phyloP scores from a whole-genome alignment of 345 rosid species.

The Eucalyptus polybractea region DNA sequence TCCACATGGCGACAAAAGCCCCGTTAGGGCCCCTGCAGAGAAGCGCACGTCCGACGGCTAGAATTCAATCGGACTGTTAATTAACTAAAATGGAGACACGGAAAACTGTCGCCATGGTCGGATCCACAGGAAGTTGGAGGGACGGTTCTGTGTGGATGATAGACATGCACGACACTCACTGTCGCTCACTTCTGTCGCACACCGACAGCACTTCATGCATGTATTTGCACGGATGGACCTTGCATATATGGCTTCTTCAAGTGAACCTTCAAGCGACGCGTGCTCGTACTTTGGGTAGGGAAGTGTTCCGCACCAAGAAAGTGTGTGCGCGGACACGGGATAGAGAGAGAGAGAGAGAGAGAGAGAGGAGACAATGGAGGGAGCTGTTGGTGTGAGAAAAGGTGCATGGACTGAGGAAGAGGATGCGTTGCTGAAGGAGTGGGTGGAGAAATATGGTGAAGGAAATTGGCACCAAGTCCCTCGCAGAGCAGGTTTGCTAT shows the following conservation, averaged over 20 bases:
- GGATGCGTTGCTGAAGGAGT: slow-evolving; percentile 20
- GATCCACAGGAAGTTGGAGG: not conserved
- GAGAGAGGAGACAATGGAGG: not conserved
- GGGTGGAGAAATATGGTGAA: slow-evolving; percentile 23
- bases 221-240: not conserved
- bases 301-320: not conserved
- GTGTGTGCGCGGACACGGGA: not conserved
- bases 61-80: not conserved
- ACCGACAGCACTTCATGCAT: not conserved
- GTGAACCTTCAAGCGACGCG: not conserved
- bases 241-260: not conserved
- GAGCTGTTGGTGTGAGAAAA: not conserved
- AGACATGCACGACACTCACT: not conserved
- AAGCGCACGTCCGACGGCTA: not conserved
- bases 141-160: not conserved
- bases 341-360: no score
- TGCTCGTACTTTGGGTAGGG: not conserved
- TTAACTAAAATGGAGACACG: not conserved
- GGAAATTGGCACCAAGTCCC: slow-evolving; percentile 31
- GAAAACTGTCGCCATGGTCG: not conserved
- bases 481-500: slow-evolving; percentile 10
- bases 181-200: not conserved
- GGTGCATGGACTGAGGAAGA: slow-evolving; percentile 44
- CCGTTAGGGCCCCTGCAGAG: not conserved
- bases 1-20: not conserved